Evolutionary conservation across 1,284 basidiomycete species (phyloP).

Genomic region (Cystobasidium pallidum): DNA sequence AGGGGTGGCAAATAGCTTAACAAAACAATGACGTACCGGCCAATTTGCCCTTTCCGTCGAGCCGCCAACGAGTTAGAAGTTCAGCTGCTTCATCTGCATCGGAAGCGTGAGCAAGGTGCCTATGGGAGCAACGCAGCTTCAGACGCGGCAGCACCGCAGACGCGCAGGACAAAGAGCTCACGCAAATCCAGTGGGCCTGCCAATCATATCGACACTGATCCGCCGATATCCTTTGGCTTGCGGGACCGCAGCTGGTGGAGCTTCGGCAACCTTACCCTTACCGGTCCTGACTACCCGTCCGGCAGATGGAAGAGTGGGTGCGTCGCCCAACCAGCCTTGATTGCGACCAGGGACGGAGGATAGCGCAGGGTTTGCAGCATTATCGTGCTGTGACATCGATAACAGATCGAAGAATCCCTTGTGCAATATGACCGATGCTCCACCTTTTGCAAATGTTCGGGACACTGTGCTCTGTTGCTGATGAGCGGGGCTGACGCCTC

Average conservation of each 20-base stretch:
- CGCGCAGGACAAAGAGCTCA: constrained; percentile 62
- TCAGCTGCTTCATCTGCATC: constrained; percentile 89
- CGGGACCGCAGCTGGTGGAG: background rate
- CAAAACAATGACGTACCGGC: constrained; percentile 65
- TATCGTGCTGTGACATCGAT: constrained; percentile 63
- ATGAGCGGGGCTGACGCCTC: background rate
- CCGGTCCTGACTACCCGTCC: constrained; percentile 35
- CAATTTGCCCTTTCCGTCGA: constrained; percentile 86
- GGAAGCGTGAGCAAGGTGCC: constrained; percentile 90
- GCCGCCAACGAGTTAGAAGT: constrained; percentile 83
- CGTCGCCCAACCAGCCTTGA: constrained; percentile 45
- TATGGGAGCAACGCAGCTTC: constrained; percentile 57
- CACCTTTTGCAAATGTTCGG: constrained; percentile 39
- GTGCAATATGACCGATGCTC: constrained; percentile 66
- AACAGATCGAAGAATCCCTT: constrained; percentile 85
- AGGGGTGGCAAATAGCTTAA: constrained; percentile 38
- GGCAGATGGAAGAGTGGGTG: constrained; percentile 20
- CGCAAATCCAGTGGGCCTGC: constrained; percentile 79
- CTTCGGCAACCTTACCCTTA: constrained; percentile 9
- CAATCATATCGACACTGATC: constrained; percentile 63
- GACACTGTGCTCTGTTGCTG: constrained; percentile 21
- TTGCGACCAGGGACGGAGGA: constrained; percentile 24
- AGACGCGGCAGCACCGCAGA: constrained; percentile 26
- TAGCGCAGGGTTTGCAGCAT: constrained; percentile 51
- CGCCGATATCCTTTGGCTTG: constrained; percentile 42